Evolutionary conservation across 192 early-diverging fungal genomes (phyloP), one percentile per base, ranked within the genome.

Genomic region (Chytriomyces sp.): DNA sequence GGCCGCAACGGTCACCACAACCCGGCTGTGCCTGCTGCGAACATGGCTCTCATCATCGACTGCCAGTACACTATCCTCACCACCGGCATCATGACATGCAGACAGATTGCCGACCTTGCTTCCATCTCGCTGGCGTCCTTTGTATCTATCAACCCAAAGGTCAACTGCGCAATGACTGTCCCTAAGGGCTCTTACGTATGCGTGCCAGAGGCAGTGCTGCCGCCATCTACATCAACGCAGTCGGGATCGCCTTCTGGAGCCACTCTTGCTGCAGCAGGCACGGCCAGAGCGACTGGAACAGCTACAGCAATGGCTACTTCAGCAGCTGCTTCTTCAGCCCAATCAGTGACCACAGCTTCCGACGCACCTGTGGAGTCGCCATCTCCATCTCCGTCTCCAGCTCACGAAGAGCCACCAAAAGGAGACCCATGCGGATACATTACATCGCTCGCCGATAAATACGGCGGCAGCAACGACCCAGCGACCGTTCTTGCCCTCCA

Each of bases 311-410:
- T 45, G 20, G 23, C 69, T 48, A 26, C 69, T 11, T 70, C 69
- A 57, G 20, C 47, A 43, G 20, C 26, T 10, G 48, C 69, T 6
- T 44, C 53, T 59, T 16, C 8, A 9, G 43, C 13, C 16, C n/a
- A 13, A 26, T 13, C 63, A 26, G 35, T 13, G 11, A 26, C 26
- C 23, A 64, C 50, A 57, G 16, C 46, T 57, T 70, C 50, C 18
- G 50, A 18, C 48, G 50, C 28, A 5, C 10, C 66, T 11, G 18
- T 20, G 7, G 35, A 35, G 35, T 64, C 66, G 23, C 66, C 66
- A 67, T 8, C 23, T n/a, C 66, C 72, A 64, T 16, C 61, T 16
- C 72, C 72, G 45, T 18, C 72, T n/a, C 45, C 66, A 3, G 4
- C 23, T 16, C 66, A 20, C 13, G 45, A 28, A 47, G 43, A 43